phyloP scores from a whole-genome alignment of 345 rosid genomes.

The Cardamine occulta region DNA sequence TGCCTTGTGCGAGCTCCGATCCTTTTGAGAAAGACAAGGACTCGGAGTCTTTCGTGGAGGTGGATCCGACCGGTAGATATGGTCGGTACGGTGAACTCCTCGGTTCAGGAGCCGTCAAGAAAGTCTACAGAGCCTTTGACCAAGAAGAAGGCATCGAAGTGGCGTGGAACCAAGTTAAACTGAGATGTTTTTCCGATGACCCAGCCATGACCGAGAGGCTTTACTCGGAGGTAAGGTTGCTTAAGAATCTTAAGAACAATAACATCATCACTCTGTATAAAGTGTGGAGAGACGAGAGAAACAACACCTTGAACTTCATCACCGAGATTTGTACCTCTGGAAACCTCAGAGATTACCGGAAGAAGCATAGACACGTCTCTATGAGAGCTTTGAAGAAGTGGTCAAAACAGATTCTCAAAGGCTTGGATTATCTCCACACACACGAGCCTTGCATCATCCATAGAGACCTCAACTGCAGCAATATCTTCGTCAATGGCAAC shows the following conservation, averaged over 20 bases:
- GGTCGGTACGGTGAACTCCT: slow-evolving; percentile 74
- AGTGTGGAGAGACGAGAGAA: slow-evolving; percentile 65
- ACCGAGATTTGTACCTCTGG: slow-evolving; percentile 95
- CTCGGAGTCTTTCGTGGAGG: slow-evolving; percentile 69
- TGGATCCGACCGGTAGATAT: slow-evolving; percentile 77
- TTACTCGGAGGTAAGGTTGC: slow-evolving; percentile 67
- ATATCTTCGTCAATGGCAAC: slow-evolving; percentile 85
- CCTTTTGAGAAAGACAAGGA: slow-evolving; percentile 27
- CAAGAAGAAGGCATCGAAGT: slow-evolving; percentile 93
- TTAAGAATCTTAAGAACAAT: slow-evolving; percentile 52
- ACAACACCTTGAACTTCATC: slow-evolving; percentile 70
- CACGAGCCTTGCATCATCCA: slow-evolving; percentile 88
- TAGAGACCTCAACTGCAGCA: slow-evolving; percentile 92
- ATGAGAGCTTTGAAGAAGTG: slow-evolving; percentile 86
- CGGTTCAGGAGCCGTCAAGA: slow-evolving; percentile 75
- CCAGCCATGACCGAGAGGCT: slow-evolving; percentile 72
- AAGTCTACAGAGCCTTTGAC: slow-evolving; percentile 87
- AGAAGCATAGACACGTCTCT: slow-evolving; percentile 79
- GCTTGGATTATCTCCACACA: slow-evolving; percentile 75
- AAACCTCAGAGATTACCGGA: slow-evolving; percentile 77
- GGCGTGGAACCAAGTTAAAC: slow-evolving; percentile 91
- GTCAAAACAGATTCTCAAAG: slow-evolving; percentile 82
- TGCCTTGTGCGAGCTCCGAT: slow-evolving; percentile 55
- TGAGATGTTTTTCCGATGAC: slow-evolving; percentile 58
- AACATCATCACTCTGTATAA: slow-evolving; percentile 66